Evolutionary conservation across 768 basidiomycete genomes (phyloP), one percentile per base, ranked within the genome.

Genomic region (Coprinopsis strossmayeri): DNA sequence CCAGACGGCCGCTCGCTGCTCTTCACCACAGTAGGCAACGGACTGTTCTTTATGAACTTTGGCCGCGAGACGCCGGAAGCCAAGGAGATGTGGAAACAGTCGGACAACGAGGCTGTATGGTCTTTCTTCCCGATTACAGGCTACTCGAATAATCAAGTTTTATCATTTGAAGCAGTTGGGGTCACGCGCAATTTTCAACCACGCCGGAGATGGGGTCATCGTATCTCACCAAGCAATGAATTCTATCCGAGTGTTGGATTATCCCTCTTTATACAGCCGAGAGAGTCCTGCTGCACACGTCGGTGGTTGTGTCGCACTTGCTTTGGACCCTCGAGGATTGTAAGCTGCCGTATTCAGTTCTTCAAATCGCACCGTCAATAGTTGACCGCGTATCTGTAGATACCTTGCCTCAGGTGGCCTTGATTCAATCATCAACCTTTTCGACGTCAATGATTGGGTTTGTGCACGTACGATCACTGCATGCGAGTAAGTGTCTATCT

Each of bases 341-440:
- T 81, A 38, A 47, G 66, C 51, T 15, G 13, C 37, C 2, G 5
- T 13, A 12, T 37, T 30, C 30, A 15, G 43, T n/a, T 18, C 23
- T 13, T 7, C 34, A 3, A 2, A 2, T 26, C 20, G 3, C 18
- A 18, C 44, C 53, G 20, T 53, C 50, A 18, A 53, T 39, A 35
- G 34, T 21, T 51, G 13, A 45, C 38, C n/a, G 54, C 23, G 18
- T 11, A 9, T 10, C 9, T 38, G 7, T 17, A 84, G 82, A 45
- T 90, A 89, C 55, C 73, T 90, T 34, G 87, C 87, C 1, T 84
- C 87, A 1, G 87, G 88, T 26, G 88, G 88, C 11, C 74, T 78
- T 48, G 88, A 91, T 59, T 87, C 86, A 5, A 90, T 91, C 47
- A 81, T 91, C 41, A 87, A 89, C 57, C 68, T 91, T 60, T 89